Evolutionary conservation across 306 rosid genomes (phyloP), one percentile per base, ranked within the genome.

Genomic region (Castanopsis chinensis): DNA sequence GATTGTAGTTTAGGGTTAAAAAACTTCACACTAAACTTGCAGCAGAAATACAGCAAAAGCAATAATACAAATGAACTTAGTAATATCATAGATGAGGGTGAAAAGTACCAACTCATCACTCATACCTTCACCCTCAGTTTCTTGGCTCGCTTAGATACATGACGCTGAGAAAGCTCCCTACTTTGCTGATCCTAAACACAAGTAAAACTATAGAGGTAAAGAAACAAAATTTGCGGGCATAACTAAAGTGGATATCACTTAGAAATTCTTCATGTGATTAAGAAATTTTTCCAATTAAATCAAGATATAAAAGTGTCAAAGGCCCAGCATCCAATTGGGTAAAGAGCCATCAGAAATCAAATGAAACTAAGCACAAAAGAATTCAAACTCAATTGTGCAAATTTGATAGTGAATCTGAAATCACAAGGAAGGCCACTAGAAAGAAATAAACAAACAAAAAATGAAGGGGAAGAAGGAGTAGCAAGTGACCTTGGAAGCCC

Each of bases 121-220:
- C 87, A 75, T 87, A 95, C 99, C 99, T 95, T 95, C 82, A 92
- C 79, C 83, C 35, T 86, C 80, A 92, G 55, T 77, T 88, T 95
- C 89, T 93, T 95, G 14, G 99, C 99, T 8, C 98, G 94, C 84
- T 86, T 95, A 19, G 98, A 76, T 32, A 95, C 80, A 79, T 95
- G 98, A 37, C 86, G 91, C 67, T 95, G 99, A 77, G 99, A 95
- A 74, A 95, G 99, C 85, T 95, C 99, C 83, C 92, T 90, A 74
- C 98, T 95, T 90, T 95, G 99, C 71, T 95, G 98, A 82, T 95
- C 99, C 99, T 95, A 76, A 74, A 64, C 70, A 87, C 68, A 85
- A 74, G 69, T 73, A 68, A 70, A 77, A 19, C 51, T 6, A 58
- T 35, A 77, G 63, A 41, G 23, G 49, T 57, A 33, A 83, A 77